These are phyloP conservation scores for Sphaerostilbella broomeana DNA, from an alignment of 2,329 filamentous ascomycete genomes.

Conservation along the genomic window DNA sequence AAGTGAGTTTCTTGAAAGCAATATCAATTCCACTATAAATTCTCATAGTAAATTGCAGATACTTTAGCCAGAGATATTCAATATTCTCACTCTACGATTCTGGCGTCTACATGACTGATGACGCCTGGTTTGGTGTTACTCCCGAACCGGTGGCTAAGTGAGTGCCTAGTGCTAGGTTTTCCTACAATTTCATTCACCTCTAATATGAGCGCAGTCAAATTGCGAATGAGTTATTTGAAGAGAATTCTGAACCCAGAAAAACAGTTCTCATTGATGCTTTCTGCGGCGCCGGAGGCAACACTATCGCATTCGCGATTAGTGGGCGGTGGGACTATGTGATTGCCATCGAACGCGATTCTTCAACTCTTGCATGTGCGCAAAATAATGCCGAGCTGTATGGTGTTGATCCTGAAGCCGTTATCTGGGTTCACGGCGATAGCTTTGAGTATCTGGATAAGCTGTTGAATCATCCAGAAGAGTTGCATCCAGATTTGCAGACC, in stretches of 20 bases:
- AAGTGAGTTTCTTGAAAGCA: constrained; percentile 52
- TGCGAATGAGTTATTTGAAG: constrained; percentile 66
- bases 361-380: constrained; percentile 81
- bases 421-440: constrained; percentile 81
- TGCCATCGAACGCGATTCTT: constrained; percentile 77
- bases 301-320: constrained; percentile 85
- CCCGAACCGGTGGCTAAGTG: constrained; percentile 86
- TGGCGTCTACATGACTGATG: constrained; percentile 83
- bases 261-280: constrained; percentile 79
- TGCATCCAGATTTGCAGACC: constrained; percentile 35
- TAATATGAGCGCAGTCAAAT: constrained; percentile 52
- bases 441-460: constrained; percentile 62
- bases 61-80: constrained; percentile 81
- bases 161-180: constrained; percentile 20
- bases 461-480: constrained; percentile 27
- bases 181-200: background rate
- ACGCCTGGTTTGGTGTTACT: constrained; percentile 95
- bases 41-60: constrained; percentile 48
- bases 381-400: constrained; percentile 86
- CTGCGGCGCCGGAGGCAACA: constrained; percentile 85
- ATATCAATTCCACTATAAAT: background rate
- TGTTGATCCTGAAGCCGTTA: constrained; percentile 63
- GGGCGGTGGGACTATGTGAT: constrained; percentile 77
- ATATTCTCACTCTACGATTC: constrained; percentile 86
- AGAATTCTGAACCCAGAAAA: constrained; percentile 51